Conservation (phyloP, 202 grass and related monocot genomes). For the Zizania palustris region DNA sequence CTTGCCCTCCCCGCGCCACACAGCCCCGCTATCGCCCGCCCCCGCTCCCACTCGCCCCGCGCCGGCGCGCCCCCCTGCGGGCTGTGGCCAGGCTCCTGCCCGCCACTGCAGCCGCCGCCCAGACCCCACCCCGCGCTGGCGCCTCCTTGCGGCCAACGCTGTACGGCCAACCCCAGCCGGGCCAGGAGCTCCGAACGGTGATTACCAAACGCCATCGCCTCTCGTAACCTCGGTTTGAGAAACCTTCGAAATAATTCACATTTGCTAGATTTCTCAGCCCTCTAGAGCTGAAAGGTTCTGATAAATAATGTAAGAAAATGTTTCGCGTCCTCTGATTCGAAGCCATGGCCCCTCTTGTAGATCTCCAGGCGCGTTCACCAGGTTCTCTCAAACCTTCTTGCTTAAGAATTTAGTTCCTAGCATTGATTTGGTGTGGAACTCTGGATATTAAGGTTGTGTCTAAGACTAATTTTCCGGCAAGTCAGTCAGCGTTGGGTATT, state of each 20-base stretch:
- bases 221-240: neutral
- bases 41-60: too few relatives aligned
- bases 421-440: neutral
- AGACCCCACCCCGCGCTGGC: too few relatives aligned
- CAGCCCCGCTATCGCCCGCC: too few relatives aligned
- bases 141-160: too few relatives aligned
- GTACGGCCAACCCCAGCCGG: too few relatives aligned
- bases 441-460: neutral
- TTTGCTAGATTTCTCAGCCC: neutral
- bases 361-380: neutral
- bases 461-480: neutral
- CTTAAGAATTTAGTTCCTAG: neutral
- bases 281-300: neutral
- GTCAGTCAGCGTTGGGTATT: too few relatives aligned
- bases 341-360: neutral
- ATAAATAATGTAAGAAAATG: neutral
- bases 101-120: too few relatives aligned
- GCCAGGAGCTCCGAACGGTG: too few relatives aligned
- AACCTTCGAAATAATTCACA: neutral
- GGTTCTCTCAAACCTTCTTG: neutral
- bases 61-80: too few relatives aligned
- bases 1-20: too few relatives aligned
- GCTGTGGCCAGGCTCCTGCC: too few relatives aligned
- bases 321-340: neutral
- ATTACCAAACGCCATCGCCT: too few relatives aligned